These are phyloP conservation scores for Phytopythium sindhum DNA, from an alignment of 352 stramenopile genomes.

Conservation along the genomic window DNA sequence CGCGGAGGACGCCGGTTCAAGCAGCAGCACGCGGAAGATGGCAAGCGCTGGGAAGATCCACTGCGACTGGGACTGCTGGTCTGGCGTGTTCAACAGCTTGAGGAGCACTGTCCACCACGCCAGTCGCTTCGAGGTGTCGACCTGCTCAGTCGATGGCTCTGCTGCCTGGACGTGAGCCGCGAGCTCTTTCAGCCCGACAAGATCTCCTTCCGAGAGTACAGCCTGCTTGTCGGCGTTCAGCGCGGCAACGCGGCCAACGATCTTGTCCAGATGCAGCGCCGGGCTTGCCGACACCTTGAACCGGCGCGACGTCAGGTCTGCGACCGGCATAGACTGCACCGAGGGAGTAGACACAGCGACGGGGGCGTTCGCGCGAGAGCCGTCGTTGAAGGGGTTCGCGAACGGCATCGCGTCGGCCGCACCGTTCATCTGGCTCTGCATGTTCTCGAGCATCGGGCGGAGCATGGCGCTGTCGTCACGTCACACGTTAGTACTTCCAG, in stretches of 20 bases:
- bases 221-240: constrained; percentile 20
- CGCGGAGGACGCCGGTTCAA: constrained; percentile 23
- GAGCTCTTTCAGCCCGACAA: constrained; percentile 10
- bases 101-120: constrained; percentile 43
- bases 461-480: constrained; percentile 56
- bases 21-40: constrained; percentile 57
- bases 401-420: constrained; percentile 46
- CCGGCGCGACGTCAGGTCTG: constrained; percentile 27
- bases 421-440: constrained; percentile 75
- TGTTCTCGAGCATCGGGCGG: constrained; percentile 78
- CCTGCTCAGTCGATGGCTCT: constrained; percentile 8
- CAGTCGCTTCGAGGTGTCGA: constrained; percentile 5
- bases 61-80: constrained; percentile 3
- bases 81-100: constrained; percentile 37
- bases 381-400: constrained; percentile 70
- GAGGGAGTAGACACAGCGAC: neutral
- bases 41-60: constrained; percentile 60
- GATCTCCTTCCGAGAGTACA: constrained; percentile 29
- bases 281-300: constrained; percentile 59
- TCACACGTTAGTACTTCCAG: constrained; percentile 2
- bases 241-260: constrained; percentile 36
- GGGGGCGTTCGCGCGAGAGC: constrained; percentile 23
- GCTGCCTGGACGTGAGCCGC: constrained; percentile 12
- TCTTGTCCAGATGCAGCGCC: constrained; percentile 43
- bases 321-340: neutral